Conservation (phyloP, 768 basidiomycete genomes). For the Hericium coralloides region DNA sequence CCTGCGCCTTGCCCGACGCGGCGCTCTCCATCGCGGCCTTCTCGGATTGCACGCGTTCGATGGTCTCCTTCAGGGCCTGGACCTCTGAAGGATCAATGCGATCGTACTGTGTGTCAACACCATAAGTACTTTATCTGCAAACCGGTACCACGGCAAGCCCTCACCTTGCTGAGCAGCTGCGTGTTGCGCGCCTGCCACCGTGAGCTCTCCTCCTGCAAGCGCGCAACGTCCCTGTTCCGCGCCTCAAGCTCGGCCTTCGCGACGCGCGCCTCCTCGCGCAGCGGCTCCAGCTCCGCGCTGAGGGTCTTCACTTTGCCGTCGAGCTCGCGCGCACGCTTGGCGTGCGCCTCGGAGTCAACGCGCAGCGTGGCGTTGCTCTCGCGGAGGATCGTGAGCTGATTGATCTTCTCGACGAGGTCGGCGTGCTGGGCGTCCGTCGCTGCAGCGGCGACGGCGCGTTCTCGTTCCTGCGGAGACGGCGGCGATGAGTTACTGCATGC, state of each 20-base stretch:
- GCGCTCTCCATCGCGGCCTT: slow-evolving; percentile 17
- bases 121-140: not conserved
- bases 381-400: slow-evolving; percentile 76
- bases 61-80: slow-evolving; percentile 68
- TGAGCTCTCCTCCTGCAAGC: slow-evolving; percentile 67
- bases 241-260: slow-evolving; percentile 71
- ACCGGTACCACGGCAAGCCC: slow-evolving; percentile 1
- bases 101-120: slow-evolving; percentile 50
- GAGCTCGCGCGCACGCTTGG: slow-evolving; percentile 59
- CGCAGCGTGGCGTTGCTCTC: slow-evolving; percentile 86
- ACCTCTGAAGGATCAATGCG: slow-evolving; percentile 83
- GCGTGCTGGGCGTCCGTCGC: slow-evolving; percentile 73
- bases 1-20: not conserved
- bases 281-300: slow-evolving; percentile 59
- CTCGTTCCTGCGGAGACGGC: slow-evolving; percentile 53
- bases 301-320: slow-evolving; percentile 52
- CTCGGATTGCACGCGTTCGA: slow-evolving; percentile 32
- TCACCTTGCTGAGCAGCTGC: slow-evolving; percentile 73
- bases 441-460: slow-evolving; percentile 61
- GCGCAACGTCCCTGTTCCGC: slow-evolving; percentile 52
- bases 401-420: slow-evolving; percentile 79
- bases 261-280: slow-evolving; percentile 58
- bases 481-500: not conserved
- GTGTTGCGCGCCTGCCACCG: slow-evolving; percentile 81
- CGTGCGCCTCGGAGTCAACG: slow-evolving; percentile 62